Conservation (phyloP, 2,329 filamentous ascomycete genomes). For the Colletotrichum sublineola region DNA sequence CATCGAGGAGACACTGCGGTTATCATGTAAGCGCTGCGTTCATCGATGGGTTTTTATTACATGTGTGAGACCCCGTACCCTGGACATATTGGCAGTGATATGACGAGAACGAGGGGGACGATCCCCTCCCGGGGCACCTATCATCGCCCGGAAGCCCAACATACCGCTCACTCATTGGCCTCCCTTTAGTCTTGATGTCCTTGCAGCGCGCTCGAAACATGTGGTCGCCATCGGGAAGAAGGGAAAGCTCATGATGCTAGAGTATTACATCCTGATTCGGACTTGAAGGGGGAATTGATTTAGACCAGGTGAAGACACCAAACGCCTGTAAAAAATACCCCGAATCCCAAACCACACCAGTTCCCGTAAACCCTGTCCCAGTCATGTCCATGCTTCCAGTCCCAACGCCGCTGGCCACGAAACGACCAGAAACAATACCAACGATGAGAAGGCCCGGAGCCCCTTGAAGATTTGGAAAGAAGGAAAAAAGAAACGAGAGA, state of each 20-base stretch:
- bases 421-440: constrained; percentile 20
- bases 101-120: constrained; percentile 13
- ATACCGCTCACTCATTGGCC: not conserved
- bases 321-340: constrained; percentile 24
- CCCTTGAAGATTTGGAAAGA: constrained; percentile 16
- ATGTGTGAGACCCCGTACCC: not conserved
- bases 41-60: not conserved
- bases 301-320: constrained; percentile 11
- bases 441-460: not conserved
- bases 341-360: not conserved
- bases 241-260: not conserved
- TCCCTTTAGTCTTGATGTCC: constrained; percentile 14
- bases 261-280: constrained; percentile 25
- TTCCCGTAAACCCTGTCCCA: constrained; percentile 10
- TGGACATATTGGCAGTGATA: not conserved
- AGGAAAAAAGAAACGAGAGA: not conserved
- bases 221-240: not conserved
- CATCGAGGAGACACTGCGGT: not conserved
- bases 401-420: constrained; percentile 29
- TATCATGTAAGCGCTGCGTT: not conserved
- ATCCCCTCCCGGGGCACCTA: not conserved
- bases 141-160: not conserved
- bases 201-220: not conserved
- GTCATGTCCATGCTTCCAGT: not conserved
- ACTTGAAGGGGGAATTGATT: not conserved